Base-by-base conservation (phyloP, 177 flowering plant genomes). In the Tripterygium wilfordii region DNA sequence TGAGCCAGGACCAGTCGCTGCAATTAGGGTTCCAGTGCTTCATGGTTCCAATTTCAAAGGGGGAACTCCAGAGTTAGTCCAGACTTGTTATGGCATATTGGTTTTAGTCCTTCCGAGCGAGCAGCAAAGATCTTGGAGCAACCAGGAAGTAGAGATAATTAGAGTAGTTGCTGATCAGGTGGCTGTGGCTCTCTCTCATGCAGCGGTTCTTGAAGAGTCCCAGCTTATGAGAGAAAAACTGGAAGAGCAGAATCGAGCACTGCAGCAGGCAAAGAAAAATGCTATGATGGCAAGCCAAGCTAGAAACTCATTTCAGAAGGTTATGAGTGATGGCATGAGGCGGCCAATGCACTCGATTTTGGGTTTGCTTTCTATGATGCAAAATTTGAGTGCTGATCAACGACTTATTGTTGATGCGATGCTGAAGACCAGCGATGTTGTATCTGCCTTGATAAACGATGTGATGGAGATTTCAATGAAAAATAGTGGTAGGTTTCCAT, bases 151-250 rank as follows among this genome's bases (percentile, higher is more conserved):
- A 29, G 98, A 85, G 80, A 91, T 91, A 42, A 80, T 88, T 14
- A 68, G 85, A 62, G 98, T 83, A 19, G 98, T 91, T 19, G 96
- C 96, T 18, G 98, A 85, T 64, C 98, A 91, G 63, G 98, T 88
- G 8, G 95, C 96, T 14, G 98, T 91, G 33, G 98, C 98, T 14
- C 63, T 91, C 17, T 91, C 98, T 33, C 98, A 91, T 67, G 96
- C 98, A 52, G 80, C 89, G 7, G 75, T 91, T 33, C 76, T 91
- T 18, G 96, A 88, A 65, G 98, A 91, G 44, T 85, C 98, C 14
- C 95, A 86, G 42, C 58, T 69, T 30, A 88, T 91, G 94, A 77
- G 94, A 49, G 95, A 88, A 43, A 77, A 80, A 40, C 54, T 88
- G 28, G 90, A 16, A 38, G 85, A 74, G 62, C 94, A 84, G 58